Evolutionary conservation across 305 asterid genomes (phyloP), one percentile per base, ranked within the genome.

Genomic region (Euphrasia arctica): DNA sequence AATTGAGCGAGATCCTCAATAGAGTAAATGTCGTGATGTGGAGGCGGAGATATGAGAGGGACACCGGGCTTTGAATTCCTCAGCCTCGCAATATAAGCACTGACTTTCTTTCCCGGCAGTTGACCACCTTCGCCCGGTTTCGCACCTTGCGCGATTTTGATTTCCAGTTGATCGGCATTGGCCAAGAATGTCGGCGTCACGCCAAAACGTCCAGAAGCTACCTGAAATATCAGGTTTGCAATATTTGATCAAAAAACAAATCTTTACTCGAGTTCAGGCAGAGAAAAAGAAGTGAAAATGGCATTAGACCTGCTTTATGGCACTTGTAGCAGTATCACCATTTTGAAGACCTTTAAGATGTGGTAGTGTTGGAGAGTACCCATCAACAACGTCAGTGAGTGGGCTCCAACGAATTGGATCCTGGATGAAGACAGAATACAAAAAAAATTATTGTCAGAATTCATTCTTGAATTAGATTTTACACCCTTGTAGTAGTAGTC

Each of bases 51-150:
- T 77, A 94, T 94, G 67, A 94, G 96, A 66, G 99, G 99, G 47
- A 94, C 99, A 69, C 99, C 99, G 14, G 99, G 99, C 77, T 94
- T 94, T 54, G 99, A 94, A 76, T 85, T 94, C 82, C 99, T 85
- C 75, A 94, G 78, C 73, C 96, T 83, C 50, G 99, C 99, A 62
- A 94, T 94, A 75, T 94, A 94, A 55, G 99, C 95, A 64, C 99
- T 90, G 61, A 94, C 99, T 90, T 94, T 94, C 72, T 90, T 86
- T 82, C 99, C 99, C 27, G 99, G 99, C 77, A 94, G 75, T 80
- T 94, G 99, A 56, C 99, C 99, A 63, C 99, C 99, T 85, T 94
- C 99, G 61, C 99, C 99, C 36, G 99, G 99, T 70, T 94, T 94
- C 67, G 99, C 99, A 71, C 99, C 99, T 78, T 94, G 99, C 54